A percentile compares a stretch with the other conserved stretches of the same genome.
Evolutionary conservation across 176 grass and related monocot genomes (phyloP).

Genomic region (Urochloa ruziziensis): DNA sequence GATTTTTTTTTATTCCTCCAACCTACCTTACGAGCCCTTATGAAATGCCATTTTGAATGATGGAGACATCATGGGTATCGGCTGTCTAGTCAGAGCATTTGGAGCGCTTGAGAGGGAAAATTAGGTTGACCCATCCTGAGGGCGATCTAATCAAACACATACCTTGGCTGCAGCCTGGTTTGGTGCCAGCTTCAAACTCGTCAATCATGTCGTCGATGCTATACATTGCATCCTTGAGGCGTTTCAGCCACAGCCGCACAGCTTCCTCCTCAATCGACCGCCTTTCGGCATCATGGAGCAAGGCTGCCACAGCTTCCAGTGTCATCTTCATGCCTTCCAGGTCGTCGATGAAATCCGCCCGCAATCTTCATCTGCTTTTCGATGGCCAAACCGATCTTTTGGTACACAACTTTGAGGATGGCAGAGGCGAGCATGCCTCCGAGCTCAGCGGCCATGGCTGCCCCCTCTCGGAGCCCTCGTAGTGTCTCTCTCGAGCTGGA

Average conservation of each 20-base stretch:
- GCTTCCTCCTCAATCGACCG: background rate
- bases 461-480: no score
- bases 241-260: background rate
- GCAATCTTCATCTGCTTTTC: background rate
- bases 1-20: no score
- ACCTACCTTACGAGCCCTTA: no score
- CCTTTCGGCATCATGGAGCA: background rate
- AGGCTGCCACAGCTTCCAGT: background rate
- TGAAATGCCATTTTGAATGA: no score
- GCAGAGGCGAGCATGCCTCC: slow-evolving; percentile 1
- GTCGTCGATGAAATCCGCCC: background rate
- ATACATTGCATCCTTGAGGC: background rate
- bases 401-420: background rate
- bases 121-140: no score
- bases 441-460: background rate
- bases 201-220: background rate
- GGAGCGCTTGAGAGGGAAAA: no score
- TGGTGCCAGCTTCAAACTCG: background rate
- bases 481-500: background rate
- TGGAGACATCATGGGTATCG: no score
- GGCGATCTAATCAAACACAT: background rate
- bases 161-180: background rate
- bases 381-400: background rate
- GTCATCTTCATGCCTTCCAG: background rate
- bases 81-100: no score